Percentiles rank a stretch among this genome's conserved stretches.
Evolutionary conservation across 2,329 filamentous ascomycete species (phyloP).

Genomic region (Claviceps digitariae): DNA sequence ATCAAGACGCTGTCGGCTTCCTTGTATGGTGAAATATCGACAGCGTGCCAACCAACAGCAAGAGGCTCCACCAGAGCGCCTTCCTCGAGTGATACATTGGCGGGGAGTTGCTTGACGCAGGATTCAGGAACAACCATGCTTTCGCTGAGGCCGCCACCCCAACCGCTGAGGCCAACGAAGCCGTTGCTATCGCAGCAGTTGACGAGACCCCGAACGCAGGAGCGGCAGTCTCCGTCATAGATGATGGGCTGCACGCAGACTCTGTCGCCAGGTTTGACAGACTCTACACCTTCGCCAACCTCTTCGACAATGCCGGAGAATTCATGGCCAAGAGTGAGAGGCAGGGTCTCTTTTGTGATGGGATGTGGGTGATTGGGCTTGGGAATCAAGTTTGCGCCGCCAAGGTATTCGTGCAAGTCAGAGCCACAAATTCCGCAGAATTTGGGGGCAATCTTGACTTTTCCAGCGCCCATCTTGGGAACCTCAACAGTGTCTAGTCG

Average conservation of each 20-base stretch:
- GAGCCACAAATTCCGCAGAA: slow-evolving; percentile 38
- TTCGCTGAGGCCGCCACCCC: slow-evolving; percentile 43
- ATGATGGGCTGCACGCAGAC: slow-evolving; percentile 49
- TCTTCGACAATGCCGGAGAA: slow-evolving; percentile 47
- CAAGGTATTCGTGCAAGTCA: slow-evolving; percentile 19
- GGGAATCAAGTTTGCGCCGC: slow-evolving; percentile 21
- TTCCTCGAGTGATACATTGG: slow-evolving; percentile 34
- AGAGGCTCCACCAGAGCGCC: slow-evolving; percentile 40
- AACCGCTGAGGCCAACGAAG: slow-evolving; percentile 20
- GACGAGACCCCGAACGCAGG: slow-evolving; percentile 36
- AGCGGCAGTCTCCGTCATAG: slow-evolving; percentile 40
- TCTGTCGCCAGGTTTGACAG: slow-evolving; percentile 38
- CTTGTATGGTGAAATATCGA: slow-evolving; percentile 29
- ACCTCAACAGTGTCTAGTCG: slow-evolving; percentile 36
- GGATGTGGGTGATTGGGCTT: slow-evolving; percentile 38
- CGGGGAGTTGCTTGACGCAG: slow-evolving; percentile 35
- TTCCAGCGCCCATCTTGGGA: slow-evolving; percentile 27
- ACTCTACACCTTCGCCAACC: slow-evolving; percentile 35
- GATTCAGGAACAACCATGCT: slow-evolving; percentile 36
- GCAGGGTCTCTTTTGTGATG: slow-evolving; percentile 41
- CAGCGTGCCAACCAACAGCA: slow-evolving; percentile 31
- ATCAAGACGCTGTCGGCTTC: slow-evolving; percentile 30
- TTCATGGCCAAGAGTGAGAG: slow-evolving; percentile 51
- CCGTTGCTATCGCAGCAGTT: slow-evolving; percentile 42
- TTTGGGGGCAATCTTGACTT: slow-evolving; percentile 28